Base-by-base conservation (phyloP, 768 basidiomycete species). In the Kwoniella europaea region DNA sequence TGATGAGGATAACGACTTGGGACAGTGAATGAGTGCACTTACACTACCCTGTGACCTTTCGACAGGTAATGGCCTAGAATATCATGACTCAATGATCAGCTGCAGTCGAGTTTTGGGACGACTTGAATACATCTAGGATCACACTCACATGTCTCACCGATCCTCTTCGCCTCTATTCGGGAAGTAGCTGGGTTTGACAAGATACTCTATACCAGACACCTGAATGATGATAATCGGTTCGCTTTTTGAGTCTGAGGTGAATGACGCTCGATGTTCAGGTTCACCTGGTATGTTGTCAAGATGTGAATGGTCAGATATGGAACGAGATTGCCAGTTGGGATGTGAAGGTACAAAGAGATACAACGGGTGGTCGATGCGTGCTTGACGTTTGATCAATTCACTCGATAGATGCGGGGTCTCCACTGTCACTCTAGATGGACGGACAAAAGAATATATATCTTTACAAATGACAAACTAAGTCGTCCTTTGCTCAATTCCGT, bases 11-110 rank as follows among this genome's bases (percentile, higher is more conserved):
- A 1, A 6, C 35, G 7, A 35, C 0, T 6, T 1, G 35, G 52
- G 22, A 50, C 35, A 29, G 12, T 53, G 2, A 43, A 42, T 27
- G 41, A 42, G 3, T 12, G 12, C 22, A 69, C 78, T 66, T 58
- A 79, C 78, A 55, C 71, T 73, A 6, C 78, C 78, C 71, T 79
- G 78, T 0, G 78, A 79, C 63, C 73, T 53, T 62, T 79, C 78
- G 10, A 79, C 78, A 7, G 78, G 78, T 22, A 79, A 65, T 0
- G 78, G 78, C 78, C 75, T 79, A 27, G 12, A 0, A 15, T 0
- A 50, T 15, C 1, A 50, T 1, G 7, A 9, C 6, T 35, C 3
- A 4, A 0, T 50, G 27, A 18, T 50, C 46, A 50, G 46, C 46
- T 50, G 6, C 46, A 13, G 0, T 15, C 46, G 10, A 35, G 35